Evolutionary conservation across 1,284 basidiomycete genomes (phyloP).

Genomic region (Gomphus sp.): DNA sequence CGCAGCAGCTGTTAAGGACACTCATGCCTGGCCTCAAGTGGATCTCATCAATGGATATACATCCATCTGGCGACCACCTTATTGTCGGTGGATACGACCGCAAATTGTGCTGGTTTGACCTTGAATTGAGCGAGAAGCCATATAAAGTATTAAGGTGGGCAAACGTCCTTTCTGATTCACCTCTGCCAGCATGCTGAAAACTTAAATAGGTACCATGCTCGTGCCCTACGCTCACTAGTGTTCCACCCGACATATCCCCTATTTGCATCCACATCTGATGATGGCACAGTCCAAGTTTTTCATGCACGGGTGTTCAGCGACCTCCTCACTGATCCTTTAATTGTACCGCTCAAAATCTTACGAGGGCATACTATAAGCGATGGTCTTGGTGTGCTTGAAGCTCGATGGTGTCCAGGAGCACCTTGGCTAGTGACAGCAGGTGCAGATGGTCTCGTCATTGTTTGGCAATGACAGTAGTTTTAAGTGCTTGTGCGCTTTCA

Average conservation of each 20-base stretch:
- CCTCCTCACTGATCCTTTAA: conserved; percentile 90
- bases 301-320: conserved; percentile 92
- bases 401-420: conserved; percentile 83
- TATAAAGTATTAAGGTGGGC: conserved; percentile 86
- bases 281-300: conserved; percentile 96
- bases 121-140: conserved; percentile 91
- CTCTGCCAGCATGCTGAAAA: conserved; percentile 11
- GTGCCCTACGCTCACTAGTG: conserved; percentile 84
- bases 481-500: too few relatives aligned
- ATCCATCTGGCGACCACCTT: conserved; percentile 92
- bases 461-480: conserved; percentile 48
- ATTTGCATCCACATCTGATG: conserved; percentile 93
- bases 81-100: conserved; percentile 97
- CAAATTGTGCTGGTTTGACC: conserved; percentile 97
- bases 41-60: conserved; percentile 96
- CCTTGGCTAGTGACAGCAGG: conserved; percentile 94
- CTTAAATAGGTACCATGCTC: conserved; percentile 73
- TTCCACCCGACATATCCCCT: conserved; percentile 95
- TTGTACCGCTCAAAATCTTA: conserved; percentile 95
- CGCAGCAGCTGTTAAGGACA: conserved; percentile 90
- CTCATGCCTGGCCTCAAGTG: conserved; percentile 89
- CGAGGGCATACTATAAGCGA: conserved; percentile 81
- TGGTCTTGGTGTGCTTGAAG: conserved; percentile 84
- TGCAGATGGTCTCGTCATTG: conserved; percentile 81
- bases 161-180: conserved; percentile 2